Conservation (phyloP, 1,284 basidiomycete species). For the Leccinum brunneo-olivaceum region DNA sequence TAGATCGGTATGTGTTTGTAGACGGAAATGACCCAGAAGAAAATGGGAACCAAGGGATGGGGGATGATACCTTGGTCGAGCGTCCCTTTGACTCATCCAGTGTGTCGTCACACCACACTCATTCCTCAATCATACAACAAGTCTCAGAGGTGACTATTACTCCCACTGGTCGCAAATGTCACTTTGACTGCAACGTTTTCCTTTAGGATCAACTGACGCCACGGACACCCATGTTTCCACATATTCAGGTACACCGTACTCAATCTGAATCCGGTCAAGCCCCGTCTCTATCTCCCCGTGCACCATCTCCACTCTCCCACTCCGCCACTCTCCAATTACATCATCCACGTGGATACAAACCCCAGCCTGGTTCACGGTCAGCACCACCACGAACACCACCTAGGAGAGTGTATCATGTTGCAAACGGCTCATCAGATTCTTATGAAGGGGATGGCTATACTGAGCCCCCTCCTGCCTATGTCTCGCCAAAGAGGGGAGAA, state of each 20-base stretch:
- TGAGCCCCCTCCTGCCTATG: conserved; percentile 43
- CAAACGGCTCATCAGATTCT: conserved; percentile 33
- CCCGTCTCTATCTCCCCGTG: conserved; percentile 11
- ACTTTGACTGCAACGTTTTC: neutral
- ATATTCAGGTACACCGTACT: conserved; percentile 22
- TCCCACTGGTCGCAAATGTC: neutral
- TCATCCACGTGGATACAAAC: conserved; percentile 15
- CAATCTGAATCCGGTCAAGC: conserved; percentile 18
- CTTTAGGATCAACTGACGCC: conserved; percentile 16
- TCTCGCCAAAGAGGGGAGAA: conserved; percentile 15
- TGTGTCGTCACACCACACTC: conserved; percentile 13
- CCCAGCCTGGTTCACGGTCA: conserved; percentile 10
- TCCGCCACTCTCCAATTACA: conserved; percentile 22
- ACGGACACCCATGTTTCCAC: conserved; percentile 16
- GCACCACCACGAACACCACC: conserved; percentile 30
- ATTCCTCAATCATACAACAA: conserved; percentile 6
- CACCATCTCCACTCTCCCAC: conserved; percentile 22
- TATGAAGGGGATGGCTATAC: conserved; percentile 10
- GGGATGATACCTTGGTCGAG: conserved; percentile 18
- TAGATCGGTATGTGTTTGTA: conserved; percentile 26
- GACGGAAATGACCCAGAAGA: conserved; percentile 13
- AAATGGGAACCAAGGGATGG: conserved; percentile 9
- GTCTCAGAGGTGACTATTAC: conserved; percentile 15
- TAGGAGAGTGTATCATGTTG: conserved; percentile 33
- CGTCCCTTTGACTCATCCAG: conserved; percentile 19